Base-by-base conservation (phyloP, 768 basidiomycete species). In the Leccinum incarnatum region DNA sequence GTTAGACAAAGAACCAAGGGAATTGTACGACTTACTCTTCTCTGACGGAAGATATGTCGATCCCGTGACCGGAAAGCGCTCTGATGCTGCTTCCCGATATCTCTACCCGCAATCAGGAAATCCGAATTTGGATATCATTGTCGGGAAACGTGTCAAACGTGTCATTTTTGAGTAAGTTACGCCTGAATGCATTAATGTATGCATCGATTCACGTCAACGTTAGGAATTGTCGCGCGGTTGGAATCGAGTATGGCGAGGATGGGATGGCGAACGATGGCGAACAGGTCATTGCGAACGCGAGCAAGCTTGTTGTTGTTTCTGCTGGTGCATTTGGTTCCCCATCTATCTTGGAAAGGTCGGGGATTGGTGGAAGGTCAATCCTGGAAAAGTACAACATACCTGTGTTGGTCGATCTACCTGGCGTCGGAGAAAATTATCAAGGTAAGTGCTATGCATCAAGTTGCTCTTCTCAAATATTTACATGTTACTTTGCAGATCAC, bases 321-420 rank as follows among this genome's bases (percentile, higher is more conserved):
- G 76, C 77, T 7, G 84, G 83, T 0, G 74, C 83, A 1, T 81
- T 86, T 55, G 83, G 83, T 2, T 81, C 83, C 0, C 81, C 83
- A 0, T 68, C 79, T 2, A 81, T 86, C 23, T 72, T 86, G 8
- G 83, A 86, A 61, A 75, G 83, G 23, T 87, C 85, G 0, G 88
- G 91, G 9, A 86, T 94, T 52, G 91, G 90, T 11, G 77, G 80
- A 2, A 63, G 67, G 9, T 65, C 71, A 1, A 63, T 86, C n/a
- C 73, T 91, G 32, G 65, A 78, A 51, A 72, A 72, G 48, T 71
- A 80, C 53, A 77, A 76, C 6, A 77, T 92, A 45, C 59, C 68
- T 10, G 73, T 83, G 15, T 17, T 50, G 21, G 49, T 50, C 29
- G 23, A 50, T 50, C 23, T 50, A 12, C 29, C 49, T 32, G 49